phyloP scores from a whole-genome alignment of 441 rosid genomes.

The Mallotus repandus region DNA sequence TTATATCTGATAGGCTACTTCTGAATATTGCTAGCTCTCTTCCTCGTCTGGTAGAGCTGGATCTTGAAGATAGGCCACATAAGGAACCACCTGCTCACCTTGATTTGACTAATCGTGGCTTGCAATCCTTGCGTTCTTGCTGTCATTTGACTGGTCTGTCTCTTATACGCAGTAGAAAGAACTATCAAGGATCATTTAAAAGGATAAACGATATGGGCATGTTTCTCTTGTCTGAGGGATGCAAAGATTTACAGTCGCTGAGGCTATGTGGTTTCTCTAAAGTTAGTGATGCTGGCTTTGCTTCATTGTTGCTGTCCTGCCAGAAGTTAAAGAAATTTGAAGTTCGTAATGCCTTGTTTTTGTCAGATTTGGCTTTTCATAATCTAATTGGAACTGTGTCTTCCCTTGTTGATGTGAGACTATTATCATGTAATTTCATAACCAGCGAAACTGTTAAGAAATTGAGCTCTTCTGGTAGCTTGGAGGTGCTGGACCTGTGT shows the following conservation, averaged over 20 bases:
- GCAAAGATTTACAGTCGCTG: slow-evolving; percentile 49
- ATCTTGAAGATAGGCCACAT: slow-evolving; percentile 60
- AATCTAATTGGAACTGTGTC: slow-evolving; percentile 46
- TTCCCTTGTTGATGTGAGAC: slow-evolving; percentile 52
- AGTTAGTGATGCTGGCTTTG: slow-evolving; percentile 71
- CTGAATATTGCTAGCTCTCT: slow-evolving; percentile 37
- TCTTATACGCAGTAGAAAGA: slow-evolving; percentile 47
- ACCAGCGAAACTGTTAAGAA: slow-evolving; percentile 41
- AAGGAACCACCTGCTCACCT: slow-evolving; percentile 31
- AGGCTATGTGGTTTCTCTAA: slow-evolving; percentile 57
- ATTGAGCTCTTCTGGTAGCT: slow-evolving; percentile 40
- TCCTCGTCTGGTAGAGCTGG: slow-evolving; percentile 50
- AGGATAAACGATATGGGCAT: slow-evolving; percentile 74
- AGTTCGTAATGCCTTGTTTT: slow-evolving; percentile 38
- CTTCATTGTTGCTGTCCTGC: slow-evolving; percentile 60
- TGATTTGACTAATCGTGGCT: slow-evolving; percentile 56
- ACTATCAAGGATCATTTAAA: slow-evolving; percentile 49
- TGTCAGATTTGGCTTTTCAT: slow-evolving; percentile 70
- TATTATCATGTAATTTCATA: slow-evolving; percentile 51
- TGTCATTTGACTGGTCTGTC: slow-evolving; percentile 45
- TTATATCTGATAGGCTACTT: slow-evolving; percentile 52
- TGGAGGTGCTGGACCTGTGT: slow-evolving; percentile 59
- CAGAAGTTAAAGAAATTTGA: slow-evolving; percentile 56
- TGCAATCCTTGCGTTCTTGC: slow-evolving; percentile 48
- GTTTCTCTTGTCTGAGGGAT: slow-evolving; percentile 57